These are phyloP conservation scores for Penicillium cosmopolitanum DNA, from an alignment of 495 filamentous ascomycete species.

Conservation along the genomic window DNA sequence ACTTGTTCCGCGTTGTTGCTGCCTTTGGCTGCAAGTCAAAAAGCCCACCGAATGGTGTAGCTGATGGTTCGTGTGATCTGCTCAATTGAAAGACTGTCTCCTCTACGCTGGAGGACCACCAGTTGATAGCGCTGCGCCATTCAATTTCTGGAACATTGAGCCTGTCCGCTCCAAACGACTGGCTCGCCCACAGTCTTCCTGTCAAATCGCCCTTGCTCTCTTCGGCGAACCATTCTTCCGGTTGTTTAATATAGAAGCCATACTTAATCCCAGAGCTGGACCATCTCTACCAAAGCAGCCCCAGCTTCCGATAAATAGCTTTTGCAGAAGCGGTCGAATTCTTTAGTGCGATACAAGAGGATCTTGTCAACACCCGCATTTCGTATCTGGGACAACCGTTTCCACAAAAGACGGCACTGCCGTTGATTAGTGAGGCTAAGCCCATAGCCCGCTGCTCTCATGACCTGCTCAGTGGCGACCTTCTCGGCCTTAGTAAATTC, in stretches of 20 bases:
- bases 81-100: slow-evolving; percentile 2
- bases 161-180: slow-evolving; percentile 2
- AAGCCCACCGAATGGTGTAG: slow-evolving; percentile 6
- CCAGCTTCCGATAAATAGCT: slow-evolving; percentile 6
- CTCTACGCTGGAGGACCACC: slow-evolving; percentile 3
- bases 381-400: slow-evolving; percentile 8
- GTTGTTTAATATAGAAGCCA: slow-evolving; percentile 3
- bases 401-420: slow-evolving; percentile 12
- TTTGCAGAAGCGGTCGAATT: slow-evolving; percentile 15
- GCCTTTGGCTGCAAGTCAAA: slow-evolving; percentile 6
- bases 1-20: slow-evolving; percentile 9
- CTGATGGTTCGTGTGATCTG: slow-evolving; percentile 4
- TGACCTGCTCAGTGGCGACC: slow-evolving; percentile 13
- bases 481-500: slow-evolving; percentile 13
- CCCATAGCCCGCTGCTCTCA: slow-evolving; percentile 4
- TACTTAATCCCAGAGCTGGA: slow-evolving; percentile 10
- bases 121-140: slow-evolving; percentile 7
- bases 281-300: slow-evolving; percentile 6
- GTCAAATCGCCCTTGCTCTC: slow-evolving; percentile 7
- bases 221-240: not conserved
- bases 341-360: slow-evolving; percentile 11
- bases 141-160: slow-evolving; percentile 1
- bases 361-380: slow-evolving; percentile 12
- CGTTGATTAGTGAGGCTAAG: slow-evolving; percentile 2
- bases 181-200: slow-evolving; percentile 6